These are phyloP conservation scores for Apiospora koreana DNA, from an alignment of 2,329 filamentous ascomycete genomes.

Conservation along the genomic window DNA sequence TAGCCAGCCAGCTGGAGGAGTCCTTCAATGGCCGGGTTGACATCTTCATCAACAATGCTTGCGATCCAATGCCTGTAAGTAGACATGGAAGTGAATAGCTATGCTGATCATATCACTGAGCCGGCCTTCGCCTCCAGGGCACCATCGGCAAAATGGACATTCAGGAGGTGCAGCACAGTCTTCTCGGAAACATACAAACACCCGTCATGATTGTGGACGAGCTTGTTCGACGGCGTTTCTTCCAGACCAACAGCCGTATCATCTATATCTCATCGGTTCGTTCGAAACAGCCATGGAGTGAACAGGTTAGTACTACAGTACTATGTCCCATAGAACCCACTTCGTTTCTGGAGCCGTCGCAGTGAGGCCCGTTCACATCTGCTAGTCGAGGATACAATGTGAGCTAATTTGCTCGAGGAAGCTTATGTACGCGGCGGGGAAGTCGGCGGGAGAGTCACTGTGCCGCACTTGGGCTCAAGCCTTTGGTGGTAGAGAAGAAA, in stretches of 20 bases:
- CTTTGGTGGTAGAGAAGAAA: constrained; percentile 36
- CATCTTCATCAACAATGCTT: constrained; percentile 36
- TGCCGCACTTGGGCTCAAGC: constrained; percentile 39
- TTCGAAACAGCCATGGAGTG: constrained; percentile 33
- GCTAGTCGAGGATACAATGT: background rate
- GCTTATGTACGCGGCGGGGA: constrained; percentile 35
- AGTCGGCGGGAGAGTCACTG: constrained; percentile 36
- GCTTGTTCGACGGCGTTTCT: constrained; percentile 30
- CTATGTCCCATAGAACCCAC: background rate
- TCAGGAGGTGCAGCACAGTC: constrained; percentile 30
- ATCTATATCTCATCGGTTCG: constrained; percentile 37
- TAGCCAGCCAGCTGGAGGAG: constrained; percentile 26
- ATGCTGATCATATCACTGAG: background rate
- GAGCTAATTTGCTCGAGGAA: background rate
- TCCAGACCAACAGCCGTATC: constrained; percentile 35
- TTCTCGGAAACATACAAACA: constrained; percentile 37
- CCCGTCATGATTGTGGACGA: constrained; percentile 38
- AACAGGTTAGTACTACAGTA: constrained; percentile 22
- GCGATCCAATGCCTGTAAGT: constrained; percentile 27
- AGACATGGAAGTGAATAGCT: background rate
- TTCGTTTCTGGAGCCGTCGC: background rate
- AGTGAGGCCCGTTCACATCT: background rate
- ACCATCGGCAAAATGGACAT: constrained; percentile 28
- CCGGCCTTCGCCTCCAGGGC: constrained; percentile 16
- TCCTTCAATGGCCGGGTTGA: constrained; percentile 29